Percentiles rank a stretch among this genome's conserved stretches.
These are phyloP conservation scores for Plasmodium fragile DNA, from an alignment of 169 alveolate species.

Conservation along the genomic window DNA sequence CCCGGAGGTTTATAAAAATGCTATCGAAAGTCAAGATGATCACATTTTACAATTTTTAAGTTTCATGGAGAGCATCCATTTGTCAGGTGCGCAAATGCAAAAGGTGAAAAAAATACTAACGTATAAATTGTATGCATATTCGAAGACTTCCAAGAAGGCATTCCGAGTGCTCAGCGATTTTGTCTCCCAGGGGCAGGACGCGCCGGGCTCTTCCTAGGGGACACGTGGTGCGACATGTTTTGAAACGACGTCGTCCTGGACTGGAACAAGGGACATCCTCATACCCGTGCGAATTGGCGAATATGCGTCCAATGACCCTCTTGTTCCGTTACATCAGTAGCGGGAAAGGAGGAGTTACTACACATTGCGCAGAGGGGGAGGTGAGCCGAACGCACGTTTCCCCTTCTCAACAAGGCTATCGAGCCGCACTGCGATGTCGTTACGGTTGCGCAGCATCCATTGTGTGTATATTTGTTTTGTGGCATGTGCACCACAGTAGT, in stretches of 20 bases:
- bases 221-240: background rate
- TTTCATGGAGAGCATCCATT: constrained; percentile 24
- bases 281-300: background rate
- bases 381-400: background rate
- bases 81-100: constrained; percentile 32
- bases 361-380: background rate
- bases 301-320: background rate
- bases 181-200: background rate
- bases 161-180: constrained; percentile 14
- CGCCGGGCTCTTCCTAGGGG: background rate
- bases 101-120: constrained; percentile 54
- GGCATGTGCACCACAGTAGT: background rate
- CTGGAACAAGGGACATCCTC: background rate
- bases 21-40: constrained; percentile 44
- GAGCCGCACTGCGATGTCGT: background rate
- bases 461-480: background rate
- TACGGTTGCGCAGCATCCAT: background rate
- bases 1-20: constrained; percentile 70
- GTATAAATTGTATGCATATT: constrained; percentile 55
- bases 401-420: background rate
- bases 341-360: background rate
- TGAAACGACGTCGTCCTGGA: background rate
- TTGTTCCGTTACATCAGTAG: background rate
- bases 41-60: constrained; percentile 21
- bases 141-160: constrained; percentile 17